Evolutionary conservation across 257 asterid genomes (phyloP), one percentile per base, ranked within the genome.

Genomic region (Solanum medicagineum): DNA sequence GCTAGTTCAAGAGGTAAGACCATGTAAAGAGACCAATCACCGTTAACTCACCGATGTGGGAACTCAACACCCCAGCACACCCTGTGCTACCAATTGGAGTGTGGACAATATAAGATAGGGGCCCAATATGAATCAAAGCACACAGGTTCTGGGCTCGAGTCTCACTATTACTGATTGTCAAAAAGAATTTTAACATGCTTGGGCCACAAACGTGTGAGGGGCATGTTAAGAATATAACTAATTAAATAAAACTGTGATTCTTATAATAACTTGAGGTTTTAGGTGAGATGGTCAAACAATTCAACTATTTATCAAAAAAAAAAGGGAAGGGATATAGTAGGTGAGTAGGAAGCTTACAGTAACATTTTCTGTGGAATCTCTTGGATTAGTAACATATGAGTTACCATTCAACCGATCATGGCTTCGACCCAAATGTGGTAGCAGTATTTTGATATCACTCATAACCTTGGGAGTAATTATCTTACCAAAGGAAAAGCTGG

Each of bases 401-500:
- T 79, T 83, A 87, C 95, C 98, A 86, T 83, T 91, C 92, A 97
- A 85, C 86, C 93, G 91, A 89, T 93, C 98, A 90, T 93, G 90
- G 90, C 98, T 94, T 89, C 88, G 87, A 85, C 98, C 98, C 62
- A 97, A 91, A 91, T 92, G 89, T 57, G 98, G 99, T 87, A 90
- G 89, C 84, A 95, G 81, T 81, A 93, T 88, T 91, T 91, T 94
- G 88, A 95, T 57, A 84, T 94, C 99, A 77, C 88, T 94, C 91
- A 89, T 92, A 81, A 87, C 92, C 86, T 90, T 87, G 51, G 98
- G 94, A 85, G 97, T 84, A 84, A 95, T 87, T 89, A 74, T 92
- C 91, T 92, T 95, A 85, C 99, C 99, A 49, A 97, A 97, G 62
- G 96, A 91, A 86, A 97, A 92, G 84, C 93, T 95, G 87, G 93